Conservation (phyloP, 192 early-diverging fungal species). For the Linnemannia zychae region DNA sequence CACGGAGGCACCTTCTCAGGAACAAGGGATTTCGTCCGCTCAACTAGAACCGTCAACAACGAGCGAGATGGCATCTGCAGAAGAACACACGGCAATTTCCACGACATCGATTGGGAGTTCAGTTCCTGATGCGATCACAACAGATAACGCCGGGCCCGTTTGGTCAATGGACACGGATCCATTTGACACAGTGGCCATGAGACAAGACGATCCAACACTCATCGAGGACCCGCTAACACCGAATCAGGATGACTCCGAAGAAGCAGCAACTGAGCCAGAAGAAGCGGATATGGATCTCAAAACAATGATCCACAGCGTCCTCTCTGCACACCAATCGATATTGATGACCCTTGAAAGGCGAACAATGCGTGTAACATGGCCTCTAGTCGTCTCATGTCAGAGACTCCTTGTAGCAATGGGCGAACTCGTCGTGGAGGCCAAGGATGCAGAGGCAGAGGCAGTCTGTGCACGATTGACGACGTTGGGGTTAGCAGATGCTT, state of each 20-base stretch:
- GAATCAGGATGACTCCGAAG: not conserved
- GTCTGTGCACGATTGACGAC: slow-evolving; percentile 73
- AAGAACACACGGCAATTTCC: not conserved
- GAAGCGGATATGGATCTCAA: slow-evolving; percentile 11
- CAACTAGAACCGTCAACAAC: not conserved
- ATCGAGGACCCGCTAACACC: too few species aligned
- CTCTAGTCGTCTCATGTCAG: slow-evolving; percentile 61
- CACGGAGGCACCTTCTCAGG: not conserved
- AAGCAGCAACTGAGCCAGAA: not conserved
- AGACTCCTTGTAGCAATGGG: slow-evolving; percentile 65
- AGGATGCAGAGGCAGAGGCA: slow-evolving; percentile 72
- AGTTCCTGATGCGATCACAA: not conserved
- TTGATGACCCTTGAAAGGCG: slow-evolving; percentile 63
- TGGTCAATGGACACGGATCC: not conserved
- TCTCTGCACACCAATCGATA: slow-evolving; percentile 26
- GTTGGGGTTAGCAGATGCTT: slow-evolving; percentile 64
- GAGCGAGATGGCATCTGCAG: not conserved
- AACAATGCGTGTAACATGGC: slow-evolving; percentile 60
- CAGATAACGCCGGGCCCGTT: not conserved
- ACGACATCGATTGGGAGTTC: not conserved
- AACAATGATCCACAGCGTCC: slow-evolving; percentile 26
- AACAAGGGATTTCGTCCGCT: not conserved
- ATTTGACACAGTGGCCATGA: not conserved
- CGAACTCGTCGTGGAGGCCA: slow-evolving; percentile 59
- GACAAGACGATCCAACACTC: not conserved